These are phyloP conservation scores for Naganishia liquefaciens DNA, from an alignment of 1,284 basidiomycete genomes.

Conservation along the genomic window DNA sequence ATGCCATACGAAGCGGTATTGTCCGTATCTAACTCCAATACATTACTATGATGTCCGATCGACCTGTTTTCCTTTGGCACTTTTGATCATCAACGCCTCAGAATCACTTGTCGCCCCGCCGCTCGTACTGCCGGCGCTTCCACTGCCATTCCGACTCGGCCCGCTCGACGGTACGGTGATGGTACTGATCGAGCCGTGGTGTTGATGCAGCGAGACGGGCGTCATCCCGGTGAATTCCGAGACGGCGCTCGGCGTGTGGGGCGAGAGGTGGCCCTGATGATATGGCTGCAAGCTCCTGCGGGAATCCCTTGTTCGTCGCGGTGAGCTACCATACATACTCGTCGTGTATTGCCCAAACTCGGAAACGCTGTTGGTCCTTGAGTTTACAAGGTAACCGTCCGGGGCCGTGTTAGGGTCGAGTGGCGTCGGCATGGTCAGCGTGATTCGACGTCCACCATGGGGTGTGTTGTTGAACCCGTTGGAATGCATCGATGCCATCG, in stretches of 20 bases:
- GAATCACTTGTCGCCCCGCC: constrained; percentile 16
- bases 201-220: constrained; percentile 5
- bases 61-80: constrained; percentile 23
- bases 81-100: constrained; percentile 25
- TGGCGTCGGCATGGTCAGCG: constrained; percentile 42
- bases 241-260: constrained; percentile 1
- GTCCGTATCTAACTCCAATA: no score
- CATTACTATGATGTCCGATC: constrained; percentile 5
- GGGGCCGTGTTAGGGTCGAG: constrained; percentile 32
- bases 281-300: constrained; percentile 20
- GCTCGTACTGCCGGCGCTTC: constrained; percentile 20
- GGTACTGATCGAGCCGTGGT: constrained; percentile 15
- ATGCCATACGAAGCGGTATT: no score
- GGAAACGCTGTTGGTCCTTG: constrained; percentile 22
- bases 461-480: constrained; percentile 40
- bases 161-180: constrained; percentile 18
- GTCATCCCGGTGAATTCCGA: constrained; percentile 2
- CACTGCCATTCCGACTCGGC: constrained; percentile 24
- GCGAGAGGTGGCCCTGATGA: constrained; percentile 23
- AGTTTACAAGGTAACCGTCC: constrained; percentile 27
- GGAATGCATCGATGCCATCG: constrained; percentile 41
- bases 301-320: constrained; percentile 12
- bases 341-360: constrained; percentile 22
- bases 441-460: constrained; percentile 43
- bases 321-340: constrained; percentile 1